phyloP scores from a whole-genome alignment of 306 rosid species.

The Dalbergia cochinchinensis region DNA sequence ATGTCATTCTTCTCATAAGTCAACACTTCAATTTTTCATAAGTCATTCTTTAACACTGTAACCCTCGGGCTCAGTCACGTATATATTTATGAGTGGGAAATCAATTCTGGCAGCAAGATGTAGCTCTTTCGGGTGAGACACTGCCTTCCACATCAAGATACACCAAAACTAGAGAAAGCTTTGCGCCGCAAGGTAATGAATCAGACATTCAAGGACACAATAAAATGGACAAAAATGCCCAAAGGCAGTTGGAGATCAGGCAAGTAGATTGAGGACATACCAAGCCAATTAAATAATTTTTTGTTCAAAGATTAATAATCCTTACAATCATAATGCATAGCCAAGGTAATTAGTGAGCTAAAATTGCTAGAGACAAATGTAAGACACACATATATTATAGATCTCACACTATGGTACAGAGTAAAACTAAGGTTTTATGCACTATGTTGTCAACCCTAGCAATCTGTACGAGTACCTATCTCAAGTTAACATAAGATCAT shows the following conservation, averaged over 20 bases:
- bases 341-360: not conserved
- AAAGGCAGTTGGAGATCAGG: not conserved
- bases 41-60: too few relatives aligned
- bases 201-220: not conserved
- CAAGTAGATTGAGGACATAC: not conserved
- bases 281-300: not conserved
- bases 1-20: too few relatives aligned
- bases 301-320: not conserved
- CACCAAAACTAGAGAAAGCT: not conserved
- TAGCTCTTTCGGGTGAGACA: not conserved
- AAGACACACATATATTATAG: not conserved
- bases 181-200: not conserved
- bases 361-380: not conserved
- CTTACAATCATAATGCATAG: constrained; percentile 1
- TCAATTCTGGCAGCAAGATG: not conserved
- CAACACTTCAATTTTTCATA: too few relatives aligned
- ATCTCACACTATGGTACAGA: not conserved
- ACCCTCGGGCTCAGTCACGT: too few relatives aligned
- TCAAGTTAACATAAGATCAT: constrained; percentile 65
- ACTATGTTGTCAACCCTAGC: constrained; percentile 6
- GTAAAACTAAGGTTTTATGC: constrained; percentile 2
- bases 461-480: constrained; percentile 23
- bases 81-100: not conserved
- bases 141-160: not conserved
- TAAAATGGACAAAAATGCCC: not conserved